phyloP scores from a whole-genome alignment of 164 flowering plant species.

The Magnolia sinica region DNA sequence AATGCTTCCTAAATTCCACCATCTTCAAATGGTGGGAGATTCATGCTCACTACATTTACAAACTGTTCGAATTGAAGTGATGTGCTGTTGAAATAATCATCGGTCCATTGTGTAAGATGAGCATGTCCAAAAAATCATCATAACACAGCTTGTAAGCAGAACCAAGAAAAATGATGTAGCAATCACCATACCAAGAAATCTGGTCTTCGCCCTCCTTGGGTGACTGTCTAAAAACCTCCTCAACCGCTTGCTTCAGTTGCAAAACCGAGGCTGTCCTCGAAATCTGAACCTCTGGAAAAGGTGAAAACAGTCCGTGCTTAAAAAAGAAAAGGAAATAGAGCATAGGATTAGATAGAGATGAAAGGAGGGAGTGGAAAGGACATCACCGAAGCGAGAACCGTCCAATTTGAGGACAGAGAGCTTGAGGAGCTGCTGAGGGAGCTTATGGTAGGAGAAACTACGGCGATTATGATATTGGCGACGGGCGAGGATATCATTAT shows the following conservation, averaged over 20 bases:
- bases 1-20: too few species aligned
- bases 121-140: too few species aligned
- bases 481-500: neutral
- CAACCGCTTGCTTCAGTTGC: constrained; percentile 74
- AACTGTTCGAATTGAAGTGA: neutral
- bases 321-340: neutral
- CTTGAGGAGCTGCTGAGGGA: constrained; percentile 51
- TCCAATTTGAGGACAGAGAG: constrained; percentile 80
- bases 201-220: constrained; percentile 44
- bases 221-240: constrained; percentile 51
- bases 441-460: constrained; percentile 42
- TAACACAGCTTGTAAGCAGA: neutral
- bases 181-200: constrained; percentile 70
- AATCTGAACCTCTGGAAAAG: constrained; percentile 53
- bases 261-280: constrained; percentile 46
- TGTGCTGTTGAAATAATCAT: neutral
- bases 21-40: neutral
- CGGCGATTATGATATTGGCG: constrained; percentile 9
- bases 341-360: neutral
- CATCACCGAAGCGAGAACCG: constrained; percentile 68
- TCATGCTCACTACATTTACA: neutral
- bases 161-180: neutral
- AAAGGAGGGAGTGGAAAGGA: too few species aligned
- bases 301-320: neutral
- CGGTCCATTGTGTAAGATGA: too few species aligned